phyloP scores from a whole-genome alignment of 164 flowering plant genomes.

The Dillenia turbinata region DNA sequence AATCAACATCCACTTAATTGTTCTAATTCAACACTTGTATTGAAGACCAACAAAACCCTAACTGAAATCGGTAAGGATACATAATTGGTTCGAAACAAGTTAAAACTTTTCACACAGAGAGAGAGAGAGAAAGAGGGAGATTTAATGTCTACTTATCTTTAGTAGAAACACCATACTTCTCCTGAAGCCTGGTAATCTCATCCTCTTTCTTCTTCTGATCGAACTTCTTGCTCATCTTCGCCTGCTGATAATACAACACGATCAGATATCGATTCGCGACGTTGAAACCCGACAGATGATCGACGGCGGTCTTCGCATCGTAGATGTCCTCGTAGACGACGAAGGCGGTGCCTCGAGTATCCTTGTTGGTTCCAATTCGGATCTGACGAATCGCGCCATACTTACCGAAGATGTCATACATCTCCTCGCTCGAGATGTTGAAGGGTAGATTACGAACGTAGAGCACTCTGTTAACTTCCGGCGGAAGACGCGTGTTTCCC shows the following conservation, averaged over 20 bases:
- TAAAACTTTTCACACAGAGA: too few species aligned
- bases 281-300: conserved; percentile 92
- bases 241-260: conserved; percentile 90
- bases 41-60: too few species aligned
- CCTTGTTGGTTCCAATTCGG: conserved; percentile 81
- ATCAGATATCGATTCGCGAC: conserved; percentile 92
- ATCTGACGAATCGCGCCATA: conserved; percentile 97
- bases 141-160: conserved; percentile 58
- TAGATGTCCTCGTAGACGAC: conserved; percentile 98
- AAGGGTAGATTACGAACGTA: conserved; percentile 92
- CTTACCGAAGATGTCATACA: conserved; percentile 98
- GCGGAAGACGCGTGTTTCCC: conserved; percentile 88
- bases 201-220: conserved; percentile 97
- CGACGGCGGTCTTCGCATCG: conserved; percentile 97
- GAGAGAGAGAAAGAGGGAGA: too few species aligned
- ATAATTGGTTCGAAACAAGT: too few species aligned
- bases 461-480: conserved; percentile 84
- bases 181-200: conserved; percentile 82
- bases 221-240: conserved; percentile 96
- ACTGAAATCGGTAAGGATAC: too few species aligned
- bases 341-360: conserved; percentile 90
- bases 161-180: conserved; percentile 84
- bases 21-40: too few species aligned
- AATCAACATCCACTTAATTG: too few species aligned
- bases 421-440: conserved; percentile 96